Evolutionary conservation across 2,329 filamentous ascomycete genomes (phyloP).

Genomic region (Kalaharituber pfeilii): DNA sequence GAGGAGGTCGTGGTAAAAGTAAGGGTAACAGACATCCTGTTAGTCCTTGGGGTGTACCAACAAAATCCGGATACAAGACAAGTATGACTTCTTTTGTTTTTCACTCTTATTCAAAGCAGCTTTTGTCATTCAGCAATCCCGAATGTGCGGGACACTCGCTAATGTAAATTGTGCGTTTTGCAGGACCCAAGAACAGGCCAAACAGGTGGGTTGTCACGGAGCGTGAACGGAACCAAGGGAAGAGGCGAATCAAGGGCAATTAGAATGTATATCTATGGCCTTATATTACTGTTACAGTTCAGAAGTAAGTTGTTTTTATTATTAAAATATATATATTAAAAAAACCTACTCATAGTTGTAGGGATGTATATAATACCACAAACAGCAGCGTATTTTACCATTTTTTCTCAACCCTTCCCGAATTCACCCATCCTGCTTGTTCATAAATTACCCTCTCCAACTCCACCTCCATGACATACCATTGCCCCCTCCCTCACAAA

Average conservation of each 20-base stretch:
- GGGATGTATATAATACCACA: too few relatives aligned
- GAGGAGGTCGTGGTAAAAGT: constrained; percentile 96
- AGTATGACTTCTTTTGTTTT: constrained; percentile 7
- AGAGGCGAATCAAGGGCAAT: constrained; percentile 52
- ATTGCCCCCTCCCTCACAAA: background rate
- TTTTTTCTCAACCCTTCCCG: too few relatives aligned
- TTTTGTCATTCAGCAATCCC: background rate
- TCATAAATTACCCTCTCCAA: background rate
- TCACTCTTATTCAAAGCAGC: background rate
- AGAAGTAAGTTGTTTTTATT: too few relatives aligned
- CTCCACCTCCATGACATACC: background rate
- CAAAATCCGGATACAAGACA: constrained; percentile 33
- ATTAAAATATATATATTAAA: too few relatives aligned
- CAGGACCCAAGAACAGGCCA: constrained; percentile 82
- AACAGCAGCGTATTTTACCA: too few relatives aligned
- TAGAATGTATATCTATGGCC: too few relatives aligned
- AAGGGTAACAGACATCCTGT: constrained; percentile 95
- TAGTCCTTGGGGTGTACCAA: constrained; percentile 84
- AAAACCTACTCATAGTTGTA: too few relatives aligned
- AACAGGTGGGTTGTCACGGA: constrained; percentile 83
- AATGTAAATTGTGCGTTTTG: constrained; percentile 35
- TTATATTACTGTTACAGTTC: too few relatives aligned
- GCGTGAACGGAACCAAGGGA: constrained; percentile 76
- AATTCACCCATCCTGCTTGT: too few relatives aligned
- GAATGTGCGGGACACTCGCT: background rate